A percentile compares a stretch with the other conserved stretches of the same genome.
These are phyloP conservation scores for Poterioochromonas sp. DNA, from an alignment of 352 stramenopile genomes.

Conservation along the genomic window DNA sequence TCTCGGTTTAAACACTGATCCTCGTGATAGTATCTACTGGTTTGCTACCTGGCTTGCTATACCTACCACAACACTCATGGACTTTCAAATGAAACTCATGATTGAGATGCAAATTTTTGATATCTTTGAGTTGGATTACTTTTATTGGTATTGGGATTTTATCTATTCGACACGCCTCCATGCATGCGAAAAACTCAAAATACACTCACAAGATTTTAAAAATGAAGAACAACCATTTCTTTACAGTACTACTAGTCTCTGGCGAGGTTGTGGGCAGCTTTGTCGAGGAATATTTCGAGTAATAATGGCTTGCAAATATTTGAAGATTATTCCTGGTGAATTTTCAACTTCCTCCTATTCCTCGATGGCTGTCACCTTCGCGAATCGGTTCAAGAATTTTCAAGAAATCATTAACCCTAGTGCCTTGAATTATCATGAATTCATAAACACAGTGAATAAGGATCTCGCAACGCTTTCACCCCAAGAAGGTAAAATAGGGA, in stretches of 20 bases:
- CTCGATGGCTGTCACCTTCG: neutral
- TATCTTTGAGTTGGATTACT: neutral
- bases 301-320: neutral
- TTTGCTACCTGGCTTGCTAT: neutral
- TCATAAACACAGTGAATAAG: neutral
- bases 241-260: neutral
- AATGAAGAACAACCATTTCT: neutral
- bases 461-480: too few relatives aligned
- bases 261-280: neutral
- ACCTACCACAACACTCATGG: neutral
- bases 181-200: neutral
- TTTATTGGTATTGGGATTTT: slow-evolving; percentile 12
- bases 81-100: neutral
- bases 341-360: neutral
- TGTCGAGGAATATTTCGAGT: neutral
- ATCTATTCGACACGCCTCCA: neutral
- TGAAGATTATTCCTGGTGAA: neutral
- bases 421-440: neutral
- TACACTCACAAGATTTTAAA: neutral
- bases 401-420: neutral
- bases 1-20: neutral
- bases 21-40: neutral
- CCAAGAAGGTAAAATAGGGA: too few relatives aligned
- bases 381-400: neutral
- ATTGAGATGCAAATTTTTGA: neutral